Evolutionary conservation across 2,329 filamentous ascomycete genomes (phyloP), one percentile per base, ranked within the genome.

Genomic region (Penicillium sp.): DNA sequence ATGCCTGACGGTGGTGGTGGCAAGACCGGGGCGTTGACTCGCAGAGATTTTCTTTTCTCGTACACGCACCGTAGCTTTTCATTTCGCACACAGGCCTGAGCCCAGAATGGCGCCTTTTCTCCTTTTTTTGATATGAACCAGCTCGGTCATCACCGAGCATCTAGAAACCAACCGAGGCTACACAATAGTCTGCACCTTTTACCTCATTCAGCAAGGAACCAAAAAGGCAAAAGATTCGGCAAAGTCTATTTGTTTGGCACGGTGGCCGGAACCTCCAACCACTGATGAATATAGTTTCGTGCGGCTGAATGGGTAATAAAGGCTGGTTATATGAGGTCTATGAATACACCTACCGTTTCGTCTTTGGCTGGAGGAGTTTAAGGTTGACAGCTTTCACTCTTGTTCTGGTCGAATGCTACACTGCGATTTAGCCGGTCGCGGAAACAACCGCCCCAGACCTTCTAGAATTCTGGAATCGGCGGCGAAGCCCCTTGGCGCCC

Each of bases 391-490:
- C n/a, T 28, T 28, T 14, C 43, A 25, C 45, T 48, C n/a, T 22
- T 22, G 10, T 37, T 37, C 14, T 37, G 35, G 28, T 52, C n/a
- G 30, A 25, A 42, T 53, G 35, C 37, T 28, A 53, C 51, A 8
- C 35, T 13, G 8, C 19, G 19, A 22, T 22, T 22, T 22, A 22
- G 7, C 51, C 51, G 51, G 19, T 37, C 57, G 53, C 53, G 53
- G 53, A 37, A 43, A 37, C 14, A 48, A 35, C n/a, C 30, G 55
- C 57, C 54, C 54, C 45, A 57, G 52, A n/a, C 52, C 61, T 65
- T 61, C 58, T 64, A 61, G 63, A 61, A 62, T 68, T 66, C 64
- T 64, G 63, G 65, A 68, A 68, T 26, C 38, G 54, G 51, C 48
- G 54, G 57, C 63, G 63, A 67, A 68, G 59, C 51, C 40, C 56